Evolutionary conservation across 257 asterid species (phyloP).

Genomic region (Solanum peruvianum): DNA sequence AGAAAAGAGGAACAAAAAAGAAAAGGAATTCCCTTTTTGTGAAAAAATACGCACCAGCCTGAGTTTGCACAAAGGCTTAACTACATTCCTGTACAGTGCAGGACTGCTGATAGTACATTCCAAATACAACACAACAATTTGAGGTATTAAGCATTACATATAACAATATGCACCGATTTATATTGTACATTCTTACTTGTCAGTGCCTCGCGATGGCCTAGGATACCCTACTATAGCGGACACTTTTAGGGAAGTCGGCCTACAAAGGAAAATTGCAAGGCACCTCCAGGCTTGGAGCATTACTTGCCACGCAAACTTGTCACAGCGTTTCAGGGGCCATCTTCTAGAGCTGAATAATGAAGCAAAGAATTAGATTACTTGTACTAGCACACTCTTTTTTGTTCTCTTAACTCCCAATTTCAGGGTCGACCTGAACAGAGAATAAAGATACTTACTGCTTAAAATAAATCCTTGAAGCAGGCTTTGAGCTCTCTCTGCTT

Average conservation of each 20-base stretch:
- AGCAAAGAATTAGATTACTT: not conserved
- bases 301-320: not conserved
- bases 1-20: not conserved
- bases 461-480: conserved; percentile 91
- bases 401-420: not conserved
- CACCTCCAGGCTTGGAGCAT: not conserved
- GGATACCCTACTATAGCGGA: not conserved
- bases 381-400: not conserved
- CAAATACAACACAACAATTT: not conserved
- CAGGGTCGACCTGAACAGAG: not conserved
- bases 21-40: not conserved
- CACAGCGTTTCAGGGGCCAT: conserved; percentile 27
- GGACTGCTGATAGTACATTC: not conserved
- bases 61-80: not conserved
- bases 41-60: not conserved
- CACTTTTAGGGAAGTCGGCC: not conserved
- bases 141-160: not conserved
- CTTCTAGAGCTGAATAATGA: conserved; percentile 60
- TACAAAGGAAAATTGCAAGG: not conserved
- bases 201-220: not conserved
- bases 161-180: not conserved
- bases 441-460: conserved; percentile 57
- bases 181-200: not conserved
- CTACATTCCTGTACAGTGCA: not conserved
- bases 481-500: conserved; percentile 95